Percentiles rank a stretch among this genome's conserved stretches.
Evolutionary conservation across 352 stramenopile species (phyloP).

Genomic region (Phytopythium montanum): DNA sequence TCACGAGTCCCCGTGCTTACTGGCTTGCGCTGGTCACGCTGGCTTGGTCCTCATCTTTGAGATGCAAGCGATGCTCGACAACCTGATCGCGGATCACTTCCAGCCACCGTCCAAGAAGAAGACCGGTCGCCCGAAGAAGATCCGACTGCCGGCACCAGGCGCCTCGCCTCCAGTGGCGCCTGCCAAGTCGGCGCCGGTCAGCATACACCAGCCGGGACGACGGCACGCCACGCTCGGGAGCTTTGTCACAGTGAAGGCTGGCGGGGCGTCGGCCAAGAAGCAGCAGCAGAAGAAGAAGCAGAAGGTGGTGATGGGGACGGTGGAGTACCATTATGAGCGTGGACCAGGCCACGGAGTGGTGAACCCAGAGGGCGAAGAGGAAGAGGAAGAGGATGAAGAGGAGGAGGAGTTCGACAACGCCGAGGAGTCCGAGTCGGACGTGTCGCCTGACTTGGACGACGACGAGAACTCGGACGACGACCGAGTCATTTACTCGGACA

Average conservation of each 20-base stretch:
- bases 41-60: constrained; percentile 74
- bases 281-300: constrained; percentile 29
- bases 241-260: constrained; percentile 11
- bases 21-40: constrained; percentile 61
- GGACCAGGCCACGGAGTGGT: constrained; percentile 6
- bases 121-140: constrained; percentile 48
- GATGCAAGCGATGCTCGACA: constrained; percentile 56
- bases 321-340: neutral
- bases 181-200: neutral
- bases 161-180: neutral
- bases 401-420: constrained; percentile 40
- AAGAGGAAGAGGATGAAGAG: constrained; percentile 39
- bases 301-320: no score
- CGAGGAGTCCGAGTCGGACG: constrained; percentile 40
- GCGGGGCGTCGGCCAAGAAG: constrained; percentile 26
- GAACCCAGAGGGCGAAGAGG: constrained; percentile 34
- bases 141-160: neutral
- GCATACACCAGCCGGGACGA: neutral
- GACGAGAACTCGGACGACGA: constrained; percentile 70
- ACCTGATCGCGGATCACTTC: constrained; percentile 49
- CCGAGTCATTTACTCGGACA: constrained; percentile 34
- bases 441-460: constrained; percentile 39
- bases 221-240: constrained; percentile 30
- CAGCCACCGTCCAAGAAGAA: constrained; percentile 49
- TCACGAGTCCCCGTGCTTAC: constrained; percentile 51